Evolutionary conservation across 2,329 filamentous ascomycete species (phyloP).

Genomic region (Colletotrichum spinosum): DNA sequence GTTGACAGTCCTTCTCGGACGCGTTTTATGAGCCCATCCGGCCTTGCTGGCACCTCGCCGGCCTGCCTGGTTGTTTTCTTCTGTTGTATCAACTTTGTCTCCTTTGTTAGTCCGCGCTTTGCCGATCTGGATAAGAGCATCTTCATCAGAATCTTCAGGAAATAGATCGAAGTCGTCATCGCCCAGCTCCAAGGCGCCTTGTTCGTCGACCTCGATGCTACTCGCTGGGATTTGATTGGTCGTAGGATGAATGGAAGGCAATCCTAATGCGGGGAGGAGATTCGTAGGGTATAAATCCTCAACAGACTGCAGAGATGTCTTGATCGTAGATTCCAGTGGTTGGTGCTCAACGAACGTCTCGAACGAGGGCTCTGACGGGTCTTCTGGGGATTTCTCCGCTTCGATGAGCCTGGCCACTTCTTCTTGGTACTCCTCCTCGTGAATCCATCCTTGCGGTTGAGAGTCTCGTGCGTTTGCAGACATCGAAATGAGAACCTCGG

Average conservation of each 20-base stretch:
- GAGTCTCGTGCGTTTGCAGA: slow-evolving; percentile 82
- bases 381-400: slow-evolving; percentile 68
- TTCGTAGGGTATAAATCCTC: slow-evolving; percentile 85
- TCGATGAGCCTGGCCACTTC: slow-evolving; percentile 72
- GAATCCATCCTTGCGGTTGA: slow-evolving; percentile 86
- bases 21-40: neutral
- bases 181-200: slow-evolving; percentile 60
- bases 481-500: slow-evolving; percentile 88
- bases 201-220: slow-evolving; percentile 74
- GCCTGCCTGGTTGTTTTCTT: neutral
- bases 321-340: slow-evolving; percentile 69
- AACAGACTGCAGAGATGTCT: slow-evolving; percentile 84
- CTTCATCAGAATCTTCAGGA: slow-evolving; percentile 66
- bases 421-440: slow-evolving; percentile 84
- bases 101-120: slow-evolving; percentile 8
- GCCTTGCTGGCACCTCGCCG: neutral
- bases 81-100: neutral
- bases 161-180: slow-evolving; percentile 61
- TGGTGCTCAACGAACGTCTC: slow-evolving; percentile 71
- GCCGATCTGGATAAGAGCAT: slow-evolving; percentile 50
- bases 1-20: slow-evolving; percentile 30
- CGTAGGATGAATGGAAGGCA: slow-evolving; percentile 45
- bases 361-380: slow-evolving; percentile 64
- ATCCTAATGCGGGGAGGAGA: slow-evolving; percentile 61
- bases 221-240: slow-evolving; percentile 48